These are phyloP conservation scores for Annulohypoxylon nitens DNA, from an alignment of 495 filamentous ascomycete genomes.

Conservation along the genomic window DNA sequence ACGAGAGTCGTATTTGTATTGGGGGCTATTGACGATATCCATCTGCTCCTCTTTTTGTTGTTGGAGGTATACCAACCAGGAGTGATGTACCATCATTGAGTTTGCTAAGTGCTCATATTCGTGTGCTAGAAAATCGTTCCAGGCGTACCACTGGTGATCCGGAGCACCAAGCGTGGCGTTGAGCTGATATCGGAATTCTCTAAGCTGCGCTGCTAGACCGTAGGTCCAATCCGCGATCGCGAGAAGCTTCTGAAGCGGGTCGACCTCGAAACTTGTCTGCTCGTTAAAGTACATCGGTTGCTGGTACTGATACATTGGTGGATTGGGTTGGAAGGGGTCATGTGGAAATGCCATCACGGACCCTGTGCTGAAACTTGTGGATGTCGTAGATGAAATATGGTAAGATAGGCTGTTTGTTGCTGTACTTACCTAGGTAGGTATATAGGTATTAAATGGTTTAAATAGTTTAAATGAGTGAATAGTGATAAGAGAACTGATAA, in stretches of 20 bases:
- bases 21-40: neutral
- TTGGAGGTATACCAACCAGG: conserved; percentile 11
- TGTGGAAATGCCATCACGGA: neutral
- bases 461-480: neutral
- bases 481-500: too few relatives aligned
- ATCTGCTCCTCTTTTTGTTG: neutral
- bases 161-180: neutral
- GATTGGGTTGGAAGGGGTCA: neutral
- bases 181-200: neutral
- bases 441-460: neutral
- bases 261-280: neutral
- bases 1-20: neutral
- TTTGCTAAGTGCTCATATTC: conserved; percentile 2
- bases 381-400: neutral
- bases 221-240: conserved; percentile 7
- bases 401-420: neutral
- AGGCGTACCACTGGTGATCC: conserved; percentile 11
- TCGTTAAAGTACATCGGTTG: neutral
- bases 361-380: neutral
- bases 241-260: neutral
- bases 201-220: neutral
- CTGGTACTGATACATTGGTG: neutral
- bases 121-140: conserved; percentile 1
- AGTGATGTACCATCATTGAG: neutral
- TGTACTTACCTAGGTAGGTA: neutral